Evolutionary conservation across 2,329 filamentous ascomycete genomes (phyloP).

Genomic region (Colletotrichum filicis): DNA sequence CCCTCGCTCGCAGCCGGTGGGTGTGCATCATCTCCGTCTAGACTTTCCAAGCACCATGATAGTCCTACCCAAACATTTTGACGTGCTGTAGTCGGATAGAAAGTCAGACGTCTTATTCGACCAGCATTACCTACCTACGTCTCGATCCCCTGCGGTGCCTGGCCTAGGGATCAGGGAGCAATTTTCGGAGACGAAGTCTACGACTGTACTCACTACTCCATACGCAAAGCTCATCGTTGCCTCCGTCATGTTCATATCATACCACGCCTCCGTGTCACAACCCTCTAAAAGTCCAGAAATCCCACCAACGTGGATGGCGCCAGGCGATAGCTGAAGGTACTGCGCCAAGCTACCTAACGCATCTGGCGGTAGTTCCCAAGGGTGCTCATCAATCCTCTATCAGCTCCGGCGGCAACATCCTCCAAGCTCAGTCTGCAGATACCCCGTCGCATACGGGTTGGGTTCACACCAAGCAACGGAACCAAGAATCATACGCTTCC

Average conservation of each 20-base stretch:
- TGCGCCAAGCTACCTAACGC: constrained; percentile 31
- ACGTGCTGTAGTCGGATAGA: not conserved
- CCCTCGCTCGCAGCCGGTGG: too few relatives aligned
- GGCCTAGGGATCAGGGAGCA: not conserved
- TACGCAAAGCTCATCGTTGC: not conserved
- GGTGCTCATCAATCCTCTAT: constrained; percentile 6
- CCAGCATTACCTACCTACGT: not conserved
- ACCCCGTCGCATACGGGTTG: not conserved
- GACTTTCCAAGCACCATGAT: not conserved
- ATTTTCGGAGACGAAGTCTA: not conserved
- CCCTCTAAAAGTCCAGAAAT: constrained; percentile 1
- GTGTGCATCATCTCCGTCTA: not conserved
- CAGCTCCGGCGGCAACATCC: not conserved
- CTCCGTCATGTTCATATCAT: constrained; percentile 6
- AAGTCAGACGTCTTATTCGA: not conserved
- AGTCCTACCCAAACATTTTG: not conserved
- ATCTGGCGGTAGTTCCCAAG: not conserved
- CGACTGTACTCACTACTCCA: not conserved
- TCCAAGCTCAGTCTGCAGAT: not conserved
- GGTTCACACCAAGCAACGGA: constrained; percentile 8
- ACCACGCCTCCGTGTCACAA: constrained; percentile 23
- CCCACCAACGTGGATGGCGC: constrained; percentile 25
- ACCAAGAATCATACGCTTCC: not conserved
- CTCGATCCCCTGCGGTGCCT: not conserved
- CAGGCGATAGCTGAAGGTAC: not conserved